A percentile compares a stretch with the other conserved stretches of the same genome.
Conservation (phyloP, 2,329 filamentous ascomycete genomes). For the Fusarium sp. region DNA sequence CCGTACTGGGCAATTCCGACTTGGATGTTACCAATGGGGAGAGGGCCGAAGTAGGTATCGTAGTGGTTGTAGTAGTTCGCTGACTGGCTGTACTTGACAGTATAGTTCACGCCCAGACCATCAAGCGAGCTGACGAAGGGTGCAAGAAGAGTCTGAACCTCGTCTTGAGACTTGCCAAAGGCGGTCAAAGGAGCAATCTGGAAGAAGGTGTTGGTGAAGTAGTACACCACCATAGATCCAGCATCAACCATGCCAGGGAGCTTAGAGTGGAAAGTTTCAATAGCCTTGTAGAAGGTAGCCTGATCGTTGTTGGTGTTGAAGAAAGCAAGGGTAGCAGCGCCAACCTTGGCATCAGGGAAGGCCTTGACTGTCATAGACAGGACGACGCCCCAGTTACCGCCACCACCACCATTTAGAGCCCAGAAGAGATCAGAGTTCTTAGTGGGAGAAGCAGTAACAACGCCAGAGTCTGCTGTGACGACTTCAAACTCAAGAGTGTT, state of each 20-base stretch:
- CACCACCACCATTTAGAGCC: slow-evolving; percentile 70
- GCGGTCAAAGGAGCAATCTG: slow-evolving; percentile 53
- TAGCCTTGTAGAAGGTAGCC: slow-evolving; percentile 60
- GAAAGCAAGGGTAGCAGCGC: slow-evolving; percentile 58
- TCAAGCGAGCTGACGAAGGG: slow-evolving; percentile 32
- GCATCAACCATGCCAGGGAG: slow-evolving; percentile 55
- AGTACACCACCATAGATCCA: slow-evolving; percentile 59
- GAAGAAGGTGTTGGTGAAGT: slow-evolving; percentile 51
- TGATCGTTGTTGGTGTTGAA: slow-evolving; percentile 40
- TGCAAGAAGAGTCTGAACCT: slow-evolving; percentile 49
- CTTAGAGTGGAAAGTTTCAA: slow-evolving; percentile 54
- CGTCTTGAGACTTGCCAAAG: background rate
- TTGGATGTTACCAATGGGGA: slow-evolving; percentile 50
- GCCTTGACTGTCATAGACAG: slow-evolving; percentile 60
- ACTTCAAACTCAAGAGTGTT: slow-evolving; percentile 67
- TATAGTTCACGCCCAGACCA: slow-evolving; percentile 11
- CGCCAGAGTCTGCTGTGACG: slow-evolving; percentile 60
- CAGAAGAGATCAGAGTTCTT: slow-evolving; percentile 70
- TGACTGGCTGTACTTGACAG: slow-evolving; percentile 10
- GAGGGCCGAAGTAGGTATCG: slow-evolving; percentile 53
- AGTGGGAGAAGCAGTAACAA: slow-evolving; percentile 58
- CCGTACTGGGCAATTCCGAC: slow-evolving; percentile 48
- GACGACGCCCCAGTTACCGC: slow-evolving; percentile 68
- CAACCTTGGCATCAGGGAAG: slow-evolving; percentile 52
- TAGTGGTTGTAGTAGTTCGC: slow-evolving; percentile 52